Conservation (phyloP, 306 rosid species). For the Rosa chinensis region DNA sequence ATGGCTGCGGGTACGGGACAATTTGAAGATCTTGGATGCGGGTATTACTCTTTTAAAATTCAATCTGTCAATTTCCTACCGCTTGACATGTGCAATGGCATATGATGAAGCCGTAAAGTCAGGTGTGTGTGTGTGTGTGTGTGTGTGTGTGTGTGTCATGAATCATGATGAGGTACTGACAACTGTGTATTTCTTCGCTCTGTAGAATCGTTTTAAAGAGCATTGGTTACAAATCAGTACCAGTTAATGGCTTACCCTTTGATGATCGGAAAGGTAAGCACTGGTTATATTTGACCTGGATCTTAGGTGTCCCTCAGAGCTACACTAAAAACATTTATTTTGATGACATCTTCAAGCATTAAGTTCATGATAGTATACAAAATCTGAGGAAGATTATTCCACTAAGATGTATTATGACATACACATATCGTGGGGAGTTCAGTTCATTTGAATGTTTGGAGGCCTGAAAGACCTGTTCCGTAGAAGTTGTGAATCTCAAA, state of each 20-base stretch:
- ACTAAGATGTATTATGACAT: neutral
- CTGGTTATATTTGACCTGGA: neutral
- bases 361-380: neutral
- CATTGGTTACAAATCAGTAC: constrained; percentile 90
- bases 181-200: constrained; percentile 20
- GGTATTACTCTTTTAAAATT: constrained; percentile 42
- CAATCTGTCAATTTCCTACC: neutral
- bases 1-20: constrained; percentile 71
- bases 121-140: neutral
- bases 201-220: constrained; percentile 86
- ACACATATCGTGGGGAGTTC: neutral
- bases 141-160: neutral
- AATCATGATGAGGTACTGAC: neutral
- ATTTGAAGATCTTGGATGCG: constrained; percentile 74
- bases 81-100: neutral
- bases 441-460: neutral
- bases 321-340: neutral
- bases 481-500: neutral
- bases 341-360: neutral
- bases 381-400: neutral
- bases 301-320: neutral
- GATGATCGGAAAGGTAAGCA: constrained; percentile 68
- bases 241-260: constrained; percentile 81
- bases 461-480: neutral
- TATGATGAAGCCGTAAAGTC: neutral